A percentile compares a stretch with the other conserved stretches of the same genome.
Conservation (phyloP, 345 rosid genomes). For the Euphorbia tirucalli region DNA sequence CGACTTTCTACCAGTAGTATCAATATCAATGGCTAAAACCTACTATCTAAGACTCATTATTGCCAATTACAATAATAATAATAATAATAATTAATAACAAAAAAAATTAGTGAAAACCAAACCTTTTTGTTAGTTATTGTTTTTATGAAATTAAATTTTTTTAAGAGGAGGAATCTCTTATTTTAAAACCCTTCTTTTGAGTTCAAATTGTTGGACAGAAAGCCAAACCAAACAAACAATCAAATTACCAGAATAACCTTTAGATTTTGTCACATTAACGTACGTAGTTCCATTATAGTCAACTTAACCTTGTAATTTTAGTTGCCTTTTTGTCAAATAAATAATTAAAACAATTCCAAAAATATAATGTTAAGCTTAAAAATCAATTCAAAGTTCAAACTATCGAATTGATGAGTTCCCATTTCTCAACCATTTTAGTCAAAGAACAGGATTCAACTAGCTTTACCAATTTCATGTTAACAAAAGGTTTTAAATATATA, state of each 20-base stretch:
- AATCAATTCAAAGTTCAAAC: not conserved
- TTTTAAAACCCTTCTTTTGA: no score
- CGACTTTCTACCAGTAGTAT: not conserved
- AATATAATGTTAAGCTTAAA: no score
- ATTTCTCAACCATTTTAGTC: not conserved
- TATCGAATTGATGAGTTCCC: not conserved
- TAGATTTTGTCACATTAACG: not conserved
- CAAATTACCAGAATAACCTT: not conserved
- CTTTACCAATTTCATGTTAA: not conserved
- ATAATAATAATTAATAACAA: no score
- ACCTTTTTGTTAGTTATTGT: no score
- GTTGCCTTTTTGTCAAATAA: no score
- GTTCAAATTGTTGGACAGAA: not conserved
- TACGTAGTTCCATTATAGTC: not conserved
- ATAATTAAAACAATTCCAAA: no score
- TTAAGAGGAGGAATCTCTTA: not conserved
- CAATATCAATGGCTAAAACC: not conserved
- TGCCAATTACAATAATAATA: no score
- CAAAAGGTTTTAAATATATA: not conserved
- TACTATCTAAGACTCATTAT: not conserved
- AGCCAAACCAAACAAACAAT: not conserved
- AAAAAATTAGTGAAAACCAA: no score
- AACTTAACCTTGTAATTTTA: no score
- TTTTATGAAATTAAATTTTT: no score
- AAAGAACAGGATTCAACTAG: not conserved